A percentile compares a stretch with the other conserved stretches of the same genome.
These are phyloP conservation scores for Sicyos baderoa DNA, from an alignment of 306 rosid genomes.

Conservation along the genomic window DNA sequence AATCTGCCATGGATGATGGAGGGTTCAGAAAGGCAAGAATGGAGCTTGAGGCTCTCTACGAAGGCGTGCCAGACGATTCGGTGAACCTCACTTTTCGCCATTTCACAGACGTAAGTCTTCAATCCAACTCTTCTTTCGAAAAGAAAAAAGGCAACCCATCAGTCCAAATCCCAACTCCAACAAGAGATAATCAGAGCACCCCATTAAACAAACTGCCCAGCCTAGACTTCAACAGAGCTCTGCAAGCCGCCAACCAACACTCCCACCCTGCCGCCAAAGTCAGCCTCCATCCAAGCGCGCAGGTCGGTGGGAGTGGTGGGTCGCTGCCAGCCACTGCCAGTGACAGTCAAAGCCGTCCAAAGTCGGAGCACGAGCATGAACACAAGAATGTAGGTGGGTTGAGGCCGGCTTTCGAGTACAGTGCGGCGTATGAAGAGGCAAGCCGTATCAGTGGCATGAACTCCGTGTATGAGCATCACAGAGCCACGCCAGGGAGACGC, in stretches of 20 bases:
- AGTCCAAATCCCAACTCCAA: slow-evolving; percentile 1
- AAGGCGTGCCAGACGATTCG: slow-evolving; percentile 75
- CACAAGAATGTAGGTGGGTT: slow-evolving; percentile 7
- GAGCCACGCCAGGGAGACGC: slow-evolving; percentile 32
- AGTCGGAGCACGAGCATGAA: slow-evolving; percentile 4
- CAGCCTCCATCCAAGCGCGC: slow-evolving; percentile 11
- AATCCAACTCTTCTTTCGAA: slow-evolving; percentile 20
- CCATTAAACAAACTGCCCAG: slow-evolving; percentile 39
- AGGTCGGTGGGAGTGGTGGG: neutral
- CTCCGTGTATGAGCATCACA: slow-evolving; percentile 22
- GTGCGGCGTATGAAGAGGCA: slow-evolving; percentile 29
- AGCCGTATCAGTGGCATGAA: slow-evolving; percentile 34
- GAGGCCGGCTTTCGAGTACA: slow-evolving; percentile 27
- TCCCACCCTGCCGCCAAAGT: slow-evolving; percentile 2
- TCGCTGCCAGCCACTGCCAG: neutral
- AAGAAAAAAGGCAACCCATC: slow-evolving; percentile 23
- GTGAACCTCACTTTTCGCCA: slow-evolving; percentile 79
- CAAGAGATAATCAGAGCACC: slow-evolving; percentile 1
- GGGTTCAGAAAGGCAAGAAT: slow-evolving; percentile 37
- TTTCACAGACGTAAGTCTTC: slow-evolving; percentile 35
- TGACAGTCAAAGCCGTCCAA: neutral
- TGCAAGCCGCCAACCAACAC: slow-evolving; percentile 29
- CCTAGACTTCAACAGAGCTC: slow-evolving; percentile 49
- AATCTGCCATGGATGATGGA: slow-evolving; percentile 35
- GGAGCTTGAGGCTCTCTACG: slow-evolving; percentile 68